Evolutionary conservation across 306 rosid genomes (phyloP).

Genomic region (Biancaea sappan): DNA sequence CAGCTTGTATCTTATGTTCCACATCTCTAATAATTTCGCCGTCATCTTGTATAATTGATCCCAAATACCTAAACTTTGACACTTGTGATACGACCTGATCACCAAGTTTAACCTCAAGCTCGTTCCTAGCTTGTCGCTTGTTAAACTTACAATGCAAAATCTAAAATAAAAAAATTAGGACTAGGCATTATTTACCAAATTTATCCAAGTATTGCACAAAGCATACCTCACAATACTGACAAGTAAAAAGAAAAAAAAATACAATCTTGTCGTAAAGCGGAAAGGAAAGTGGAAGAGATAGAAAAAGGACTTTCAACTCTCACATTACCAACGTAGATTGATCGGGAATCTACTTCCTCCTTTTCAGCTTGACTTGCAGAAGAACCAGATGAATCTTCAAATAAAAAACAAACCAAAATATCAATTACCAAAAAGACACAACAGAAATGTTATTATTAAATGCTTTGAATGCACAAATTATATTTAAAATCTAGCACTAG

Average conservation of each 20-base stretch:
- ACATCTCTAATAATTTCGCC: no score
- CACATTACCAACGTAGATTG: conserved; percentile 99
- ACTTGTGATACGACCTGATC: no score
- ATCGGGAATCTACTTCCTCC: conserved; percentile 97
- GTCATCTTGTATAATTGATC: no score
- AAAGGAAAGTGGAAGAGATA: not conserved
- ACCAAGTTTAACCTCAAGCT: no score
- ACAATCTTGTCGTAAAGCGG: not conserved
- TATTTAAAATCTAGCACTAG: not conserved
- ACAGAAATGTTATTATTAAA: not conserved
- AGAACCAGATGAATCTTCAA: conserved; percentile 71
- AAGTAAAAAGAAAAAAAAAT: not conserved
- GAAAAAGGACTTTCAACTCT: conserved; percentile 46
- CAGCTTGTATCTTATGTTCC: no score
- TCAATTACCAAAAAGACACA: not conserved
- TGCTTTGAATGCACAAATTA: conserved; percentile 4
- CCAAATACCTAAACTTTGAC: no score
- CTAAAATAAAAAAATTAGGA: no score
- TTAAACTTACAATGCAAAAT: conserved; percentile 4
- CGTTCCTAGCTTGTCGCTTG: no score
- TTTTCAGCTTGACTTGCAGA: conserved; percentile 93
- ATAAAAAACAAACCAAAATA: conserved; percentile 33
- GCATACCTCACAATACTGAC: not conserved
- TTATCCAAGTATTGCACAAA: not conserved
- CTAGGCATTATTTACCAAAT: not conserved